Evolutionary conservation across 352 stramenopile species (phyloP).

Genomic region (Stramenopiles sp.): DNA sequence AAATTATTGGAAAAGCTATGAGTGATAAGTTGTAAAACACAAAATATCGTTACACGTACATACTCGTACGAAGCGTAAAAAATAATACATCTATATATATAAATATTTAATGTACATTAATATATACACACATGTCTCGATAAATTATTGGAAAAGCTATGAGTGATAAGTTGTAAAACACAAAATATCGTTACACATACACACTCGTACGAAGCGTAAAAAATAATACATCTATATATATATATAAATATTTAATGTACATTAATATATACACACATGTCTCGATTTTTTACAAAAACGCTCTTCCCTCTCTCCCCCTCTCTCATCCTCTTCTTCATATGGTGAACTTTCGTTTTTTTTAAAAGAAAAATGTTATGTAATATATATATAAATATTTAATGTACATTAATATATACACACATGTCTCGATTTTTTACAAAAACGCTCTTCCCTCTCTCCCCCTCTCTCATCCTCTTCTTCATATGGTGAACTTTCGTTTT

Average conservation of each 20-base stretch:
- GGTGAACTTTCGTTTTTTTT: too few species aligned
- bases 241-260: neutral
- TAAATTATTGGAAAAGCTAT: neutral
- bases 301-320: neutral
- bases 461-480: neutral
- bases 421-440: neutral
- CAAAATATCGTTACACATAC: neutral
- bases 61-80: too few species aligned
- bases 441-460: neutral
- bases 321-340: neutral
- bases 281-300: neutral
- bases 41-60: neutral
- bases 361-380: neutral
- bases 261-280: neutral
- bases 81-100: neutral
- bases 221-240: neutral
- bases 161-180: neutral
- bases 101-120: neutral
- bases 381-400: neutral
- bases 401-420: neutral
- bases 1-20: neutral
- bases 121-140: neutral
- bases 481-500: too few species aligned
- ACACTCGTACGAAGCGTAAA: too few species aligned
- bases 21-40: neutral